phyloP scores from a whole-genome alignment of 108 stramenopile species.

The Stephanodiscus triporus region DNA sequence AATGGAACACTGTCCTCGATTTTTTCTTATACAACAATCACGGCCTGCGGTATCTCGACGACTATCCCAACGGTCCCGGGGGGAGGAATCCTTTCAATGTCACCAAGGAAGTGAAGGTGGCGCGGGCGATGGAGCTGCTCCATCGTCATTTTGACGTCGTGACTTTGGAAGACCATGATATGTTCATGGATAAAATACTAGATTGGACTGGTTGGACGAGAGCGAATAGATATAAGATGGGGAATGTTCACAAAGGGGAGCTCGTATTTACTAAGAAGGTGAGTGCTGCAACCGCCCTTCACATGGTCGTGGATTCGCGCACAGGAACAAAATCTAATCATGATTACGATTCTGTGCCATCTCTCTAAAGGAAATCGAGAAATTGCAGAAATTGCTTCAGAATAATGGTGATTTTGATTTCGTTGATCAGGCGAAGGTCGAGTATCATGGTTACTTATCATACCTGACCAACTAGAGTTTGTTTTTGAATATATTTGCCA shows the following conservation, averaged over 20 bases:
- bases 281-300: neutral
- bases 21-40: slow-evolving; percentile 48
- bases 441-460: neutral
- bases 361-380: neutral
- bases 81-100: slow-evolving; percentile 29
- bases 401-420: neutral
- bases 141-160: slow-evolving; percentile 37
- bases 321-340: neutral
- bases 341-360: neutral
- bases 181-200: slow-evolving; percentile 4
- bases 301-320: neutral
- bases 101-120: slow-evolving; percentile 16
- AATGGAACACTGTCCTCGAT: slow-evolving; percentile 39
- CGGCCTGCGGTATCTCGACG: slow-evolving; percentile 26
- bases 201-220: slow-evolving; percentile 14
- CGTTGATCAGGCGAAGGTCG: neutral
- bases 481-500: neutral
- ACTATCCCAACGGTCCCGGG: slow-evolving; percentile 23
- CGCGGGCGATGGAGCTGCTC: slow-evolving; percentile 23
- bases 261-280: neutral
- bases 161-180: slow-evolving; percentile 13
- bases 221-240: neutral
- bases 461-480: neutral
- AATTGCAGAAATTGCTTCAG: slow-evolving; percentile 8
- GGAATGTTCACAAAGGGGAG: slow-evolving; percentile 1